Evolutionary conservation across 192 early-diverging fungal species (phyloP), one percentile per base, ranked within the genome.

Genomic region (Linnemannia elongata): DNA sequence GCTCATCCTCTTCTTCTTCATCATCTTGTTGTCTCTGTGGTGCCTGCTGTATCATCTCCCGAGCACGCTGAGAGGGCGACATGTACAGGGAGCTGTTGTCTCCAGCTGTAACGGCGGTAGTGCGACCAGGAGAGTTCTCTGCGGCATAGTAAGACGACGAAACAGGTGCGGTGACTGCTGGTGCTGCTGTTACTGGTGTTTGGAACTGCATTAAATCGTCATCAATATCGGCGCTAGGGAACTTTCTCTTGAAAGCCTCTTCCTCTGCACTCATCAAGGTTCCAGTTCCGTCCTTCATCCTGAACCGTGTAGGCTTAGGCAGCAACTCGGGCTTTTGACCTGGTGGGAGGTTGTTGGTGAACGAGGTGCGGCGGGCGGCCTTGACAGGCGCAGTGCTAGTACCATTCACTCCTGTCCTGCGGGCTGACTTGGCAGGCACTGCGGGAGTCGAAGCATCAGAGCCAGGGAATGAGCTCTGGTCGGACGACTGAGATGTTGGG

Each of bases 311-410:
- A 2, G 85, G 85, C 66, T 87, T 87, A 72, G 85, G 85, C 33
- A 87, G 33, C 39, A 87, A 72, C 42, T 81, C 85, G n/a, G 85
- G 85, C 27, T 87, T 87, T n/a, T 81, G 85, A 45, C 85, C 85
- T 6, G 76, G 76, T 63, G 78, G 69, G 7, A 66, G 57, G 7
- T 33, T 52, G 13, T 33, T 77, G 54, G 49, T 71, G 33, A 87
- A 41, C 1, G 85, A 87, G 1, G 76, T 54, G 1, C 85, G 79
- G 1, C 79, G 79, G 17, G 78, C 17, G 15, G 22, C 78, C 63
- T 83, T 76, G 22, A 57, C 15, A 68, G 70, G 35, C 10, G 70
- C n/a, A 55, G 74, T 44, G 1, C 44, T 22, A 6, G 42, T 10
- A 69, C 72, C 79, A 38, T 54, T 77, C 24, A 33, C 68, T 7